Conservation (phyloP, 495 filamentous ascomycete species). For the Annulohypoxylon maeteangense region DNA sequence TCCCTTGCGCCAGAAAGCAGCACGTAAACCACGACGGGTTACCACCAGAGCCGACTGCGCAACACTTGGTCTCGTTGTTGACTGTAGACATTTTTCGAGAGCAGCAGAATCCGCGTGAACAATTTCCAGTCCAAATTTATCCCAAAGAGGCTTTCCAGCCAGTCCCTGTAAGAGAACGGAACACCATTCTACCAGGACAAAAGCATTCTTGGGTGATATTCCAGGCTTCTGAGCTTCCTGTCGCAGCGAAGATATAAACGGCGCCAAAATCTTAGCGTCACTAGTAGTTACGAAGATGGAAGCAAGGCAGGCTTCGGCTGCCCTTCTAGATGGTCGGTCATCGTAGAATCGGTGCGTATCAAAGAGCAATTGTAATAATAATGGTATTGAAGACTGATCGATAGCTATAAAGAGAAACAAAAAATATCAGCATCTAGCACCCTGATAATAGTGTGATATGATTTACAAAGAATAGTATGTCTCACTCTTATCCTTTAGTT, state of each 20-base stretch:
- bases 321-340: slow-evolving; percentile 84
- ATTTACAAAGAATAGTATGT: not conserved
- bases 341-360: slow-evolving; percentile 86
- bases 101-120: slow-evolving; percentile 70
- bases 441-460: not conserved
- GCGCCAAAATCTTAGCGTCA: slow-evolving; percentile 65
- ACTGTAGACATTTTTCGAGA: slow-evolving; percentile 79
- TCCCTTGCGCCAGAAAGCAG: slow-evolving; percentile 69
- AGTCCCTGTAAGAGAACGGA: slow-evolving; percentile 74
- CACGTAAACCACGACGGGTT: slow-evolving; percentile 77
- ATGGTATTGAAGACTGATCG: slow-evolving; percentile 49
- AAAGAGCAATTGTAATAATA: slow-evolving; percentile 77
- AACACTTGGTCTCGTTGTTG: slow-evolving; percentile 66
- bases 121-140: slow-evolving; percentile 72
- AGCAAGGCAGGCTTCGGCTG: slow-evolving; percentile 79
- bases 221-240: slow-evolving; percentile 76
- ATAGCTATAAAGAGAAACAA: slow-evolving; percentile 47
- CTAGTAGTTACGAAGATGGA: slow-evolving; percentile 65
- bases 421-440: slow-evolving; percentile 11
- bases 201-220: slow-evolving; percentile 80
- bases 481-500: slow-evolving; percentile 59
- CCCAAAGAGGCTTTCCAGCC: slow-evolving; percentile 65
- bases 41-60: slow-evolving; percentile 74
- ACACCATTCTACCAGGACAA: slow-evolving; percentile 93
- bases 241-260: slow-evolving; percentile 67